These are phyloP conservation scores for Boechera stricta DNA, from an alignment of 345 rosid genomes.

Conservation along the genomic window DNA sequence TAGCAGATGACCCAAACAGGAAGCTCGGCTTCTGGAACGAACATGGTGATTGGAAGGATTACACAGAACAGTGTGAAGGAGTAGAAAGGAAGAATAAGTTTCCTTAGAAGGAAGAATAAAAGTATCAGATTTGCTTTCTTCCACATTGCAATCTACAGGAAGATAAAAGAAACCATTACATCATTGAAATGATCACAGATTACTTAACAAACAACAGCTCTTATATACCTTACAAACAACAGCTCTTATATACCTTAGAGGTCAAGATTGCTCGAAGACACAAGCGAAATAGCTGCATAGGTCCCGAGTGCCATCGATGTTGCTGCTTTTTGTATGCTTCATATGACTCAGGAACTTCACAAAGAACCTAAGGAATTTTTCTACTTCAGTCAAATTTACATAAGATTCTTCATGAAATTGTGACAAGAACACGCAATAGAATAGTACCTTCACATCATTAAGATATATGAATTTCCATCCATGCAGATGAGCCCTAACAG, in stretches of 20 bases:
- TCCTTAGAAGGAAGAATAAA: slow-evolving; percentile 74
- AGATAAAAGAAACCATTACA: background rate
- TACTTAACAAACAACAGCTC: slow-evolving; percentile 1
- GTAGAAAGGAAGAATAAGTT: slow-evolving; percentile 87
- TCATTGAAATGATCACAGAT: background rate
- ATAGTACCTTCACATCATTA: slow-evolving; percentile 72
- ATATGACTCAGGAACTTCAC: slow-evolving; percentile 86
- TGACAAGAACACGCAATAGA: background rate
- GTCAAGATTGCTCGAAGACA: slow-evolving; percentile 73
- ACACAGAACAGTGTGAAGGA: slow-evolving; percentile 86
- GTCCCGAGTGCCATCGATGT: slow-evolving; percentile 92
- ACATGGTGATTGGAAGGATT: slow-evolving; percentile 84
- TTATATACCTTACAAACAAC: slow-evolving; percentile 53
- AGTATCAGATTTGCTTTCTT: slow-evolving; percentile 79
- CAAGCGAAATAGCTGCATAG: slow-evolving; percentile 87
- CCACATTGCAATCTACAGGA: slow-evolving; percentile 66
- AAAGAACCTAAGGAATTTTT: slow-evolving; percentile 60
- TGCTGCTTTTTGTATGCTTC: slow-evolving; percentile 94
- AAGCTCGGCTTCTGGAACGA: slow-evolving; percentile 83
- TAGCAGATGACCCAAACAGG: slow-evolving; percentile 87
- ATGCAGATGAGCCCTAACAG: slow-evolving; percentile 86
- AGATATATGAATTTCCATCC: slow-evolving; percentile 88
- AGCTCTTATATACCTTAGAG: slow-evolving; percentile 58
- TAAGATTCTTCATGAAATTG: background rate
- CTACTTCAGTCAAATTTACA: background rate